Evolutionary conservation across 208 protist species (phyloP).

Genomic region (Crithidia fasciculata): DNA sequence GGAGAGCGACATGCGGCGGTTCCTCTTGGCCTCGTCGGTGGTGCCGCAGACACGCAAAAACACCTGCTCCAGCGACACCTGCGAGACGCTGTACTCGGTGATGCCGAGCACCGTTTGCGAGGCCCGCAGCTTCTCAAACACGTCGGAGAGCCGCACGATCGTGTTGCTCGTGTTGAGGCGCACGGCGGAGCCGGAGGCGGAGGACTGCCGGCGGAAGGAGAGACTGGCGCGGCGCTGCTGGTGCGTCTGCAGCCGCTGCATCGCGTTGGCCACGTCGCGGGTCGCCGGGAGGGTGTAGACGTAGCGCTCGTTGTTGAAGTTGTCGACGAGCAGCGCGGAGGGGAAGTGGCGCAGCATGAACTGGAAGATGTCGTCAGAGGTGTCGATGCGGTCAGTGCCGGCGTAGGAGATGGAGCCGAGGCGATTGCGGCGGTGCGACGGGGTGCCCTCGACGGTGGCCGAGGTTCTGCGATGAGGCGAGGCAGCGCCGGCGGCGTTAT

Average conservation of each 20-base stretch:
- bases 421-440: not conserved
- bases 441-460: not conserved
- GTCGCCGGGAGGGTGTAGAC: slow-evolving; percentile 44
- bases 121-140: slow-evolving; percentile 51
- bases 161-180: slow-evolving; percentile 8
- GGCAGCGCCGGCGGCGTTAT: not conserved
- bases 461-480: not conserved
- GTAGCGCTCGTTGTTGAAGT: slow-evolving; percentile 48
- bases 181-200: not conserved
- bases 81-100: slow-evolving; percentile 75
- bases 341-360: slow-evolving; percentile 48
- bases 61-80: slow-evolving; percentile 75
- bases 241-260: slow-evolving; percentile 31
- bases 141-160: slow-evolving; percentile 41
- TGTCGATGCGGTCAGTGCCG: slow-evolving; percentile 36
- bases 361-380: slow-evolving; percentile 28
- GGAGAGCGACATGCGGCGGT: slow-evolving; percentile 10
- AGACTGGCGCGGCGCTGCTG: slow-evolving; percentile 25
- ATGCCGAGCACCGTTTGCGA: slow-evolving; percentile 48
- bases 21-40: slow-evolving; percentile 20
- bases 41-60: slow-evolving; percentile 59
- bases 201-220: slow-evolving; percentile 9
- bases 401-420: slow-evolving; percentile 29
- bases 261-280: slow-evolving; percentile 29
- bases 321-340: slow-evolving; percentile 41